Evolutionary conservation across 371 early-diverging fungal species (phyloP), one percentile per base, ranked within the genome.

Genomic region (Rhizopus delemar): DNA sequence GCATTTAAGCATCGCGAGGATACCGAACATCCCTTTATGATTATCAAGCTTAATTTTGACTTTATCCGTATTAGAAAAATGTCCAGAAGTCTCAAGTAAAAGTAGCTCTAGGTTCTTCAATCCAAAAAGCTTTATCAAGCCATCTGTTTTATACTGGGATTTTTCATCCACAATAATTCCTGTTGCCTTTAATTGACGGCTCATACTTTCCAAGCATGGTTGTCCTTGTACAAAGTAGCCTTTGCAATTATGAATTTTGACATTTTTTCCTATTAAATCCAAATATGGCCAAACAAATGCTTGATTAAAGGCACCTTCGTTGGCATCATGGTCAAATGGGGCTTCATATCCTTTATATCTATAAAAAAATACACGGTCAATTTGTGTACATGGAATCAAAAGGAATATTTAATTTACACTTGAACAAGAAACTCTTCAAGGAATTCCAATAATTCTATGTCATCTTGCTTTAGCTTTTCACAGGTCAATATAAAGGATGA

Each of bases 1-100:
- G 16, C 43, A 51, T 41, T 53, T 59, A 2, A 59, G 52, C 59
- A 52, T 59, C 13, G 53, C 53, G 22, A 59, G 41, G 9, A 35
- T 43, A n/a, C 59, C 59, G 28, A 33, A 59, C 33, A 59, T 31
- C 12, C 53, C 53, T 49, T 59, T 51, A 34, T 59, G 59, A 22
- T 52, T 28, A 15, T 59, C 59, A 28, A 52, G 41, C n/a, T 46
- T 32, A 12, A n/a, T 12, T 45, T 59, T 59, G 11, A 2, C 15
- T 34, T 22, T 32, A 35, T 53, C 59, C 1, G 12, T 46, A 28
- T 52, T 52, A 32, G 13, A 16, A 35, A 52, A 46, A 45, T 11
- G 9, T 8, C 35, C 51, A 7, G 46, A 53, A 36, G 51, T 51
- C 35, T 59, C 53, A 33, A 59, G 16, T 28, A 59, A 35, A 9